phyloP scores from a whole-genome alignment of 768 basidiomycete genomes.

The Suillus subaureus region DNA sequence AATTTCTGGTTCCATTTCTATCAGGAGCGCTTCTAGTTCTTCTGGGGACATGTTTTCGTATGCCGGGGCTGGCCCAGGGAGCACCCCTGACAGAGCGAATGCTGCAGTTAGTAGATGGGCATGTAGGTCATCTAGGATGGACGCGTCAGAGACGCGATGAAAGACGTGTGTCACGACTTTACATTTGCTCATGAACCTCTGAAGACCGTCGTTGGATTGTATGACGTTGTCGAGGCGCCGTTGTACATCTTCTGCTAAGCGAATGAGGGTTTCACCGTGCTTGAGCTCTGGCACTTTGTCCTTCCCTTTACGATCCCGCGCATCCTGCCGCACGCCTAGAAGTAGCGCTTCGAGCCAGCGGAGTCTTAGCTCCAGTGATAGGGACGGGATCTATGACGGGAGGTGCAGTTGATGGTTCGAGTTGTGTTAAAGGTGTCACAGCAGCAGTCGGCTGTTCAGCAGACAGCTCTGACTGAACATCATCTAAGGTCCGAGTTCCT shows the following conservation, averaged over 20 bases:
- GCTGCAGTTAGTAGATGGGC: constrained; percentile 73
- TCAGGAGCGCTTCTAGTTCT: constrained; percentile 69
- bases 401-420: constrained; percentile 9
- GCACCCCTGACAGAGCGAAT: constrained; percentile 71
- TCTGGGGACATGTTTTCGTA: constrained; percentile 67
- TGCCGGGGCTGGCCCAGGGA: constrained; percentile 49
- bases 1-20: constrained; percentile 84
- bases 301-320: constrained; percentile 43
- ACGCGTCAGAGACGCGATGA: constrained; percentile 5
- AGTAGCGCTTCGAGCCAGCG: constrained; percentile 82
- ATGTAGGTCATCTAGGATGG: constrained; percentile 67
- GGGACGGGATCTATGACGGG: constrained; percentile 56
- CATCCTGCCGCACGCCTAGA: constrained; percentile 58
- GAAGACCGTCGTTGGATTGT: constrained; percentile 69
- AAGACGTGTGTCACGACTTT: constrained; percentile 26
- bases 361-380: constrained; percentile 75
- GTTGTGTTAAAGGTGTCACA: constrained; percentile 6
- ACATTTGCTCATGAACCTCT: constrained; percentile 78
- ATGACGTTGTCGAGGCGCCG: constrained; percentile 57
- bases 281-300: constrained; percentile 41
- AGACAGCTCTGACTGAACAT: constrained; percentile 24
- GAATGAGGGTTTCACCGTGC: constrained; percentile 56
- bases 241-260: constrained; percentile 64
- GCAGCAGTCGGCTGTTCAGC: not conserved
- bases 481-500: constrained; percentile 14